Conservation (phyloP, 805 yeast species). For the Metschnikowia dekortorum region DNA sequence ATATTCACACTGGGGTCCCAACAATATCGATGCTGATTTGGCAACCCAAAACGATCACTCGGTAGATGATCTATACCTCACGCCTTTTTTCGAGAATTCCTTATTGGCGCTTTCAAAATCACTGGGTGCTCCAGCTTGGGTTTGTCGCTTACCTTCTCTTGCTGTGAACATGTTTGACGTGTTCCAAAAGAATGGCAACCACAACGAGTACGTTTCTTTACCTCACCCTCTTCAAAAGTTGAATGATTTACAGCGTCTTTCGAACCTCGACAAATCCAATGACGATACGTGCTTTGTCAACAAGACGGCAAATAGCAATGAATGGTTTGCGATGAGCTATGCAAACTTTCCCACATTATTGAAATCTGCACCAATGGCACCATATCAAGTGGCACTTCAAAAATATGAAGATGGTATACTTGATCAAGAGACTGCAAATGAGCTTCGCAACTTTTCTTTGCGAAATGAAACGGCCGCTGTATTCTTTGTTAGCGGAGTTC, state of each 20-base stretch:
- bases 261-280: constrained; percentile 17
- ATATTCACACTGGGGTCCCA: constrained; percentile 88
- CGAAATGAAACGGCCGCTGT: constrained; percentile 18
- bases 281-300: constrained; percentile 54
- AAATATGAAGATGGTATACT: constrained; percentile 19
- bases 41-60: constrained; percentile 48
- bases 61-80: constrained; percentile 68
- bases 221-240: constrained; percentile 63
- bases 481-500: constrained; percentile 32
- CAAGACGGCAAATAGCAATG: constrained; percentile 57
- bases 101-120: constrained; percentile 69
- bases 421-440: constrained; percentile 8
- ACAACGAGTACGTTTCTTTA: constrained; percentile 43
- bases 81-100: constrained; percentile 80
- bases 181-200: constrained; percentile 27
- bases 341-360: constrained; percentile 75
- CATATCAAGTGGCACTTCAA: constrained; percentile 45
- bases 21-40: constrained; percentile 66
- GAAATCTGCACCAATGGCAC: constrained; percentile 70
- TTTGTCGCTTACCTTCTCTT: constrained; percentile 63
- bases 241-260: constrained; percentile 25
- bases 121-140: constrained; percentile 76
- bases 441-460: constrained; percentile 15
- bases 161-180: constrained; percentile 81
- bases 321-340: constrained; percentile 86